Percentiles rank a stretch among this genome's conserved stretches.
Evolutionary conservation across 1,139 yeast species (phyloP).

Genomic region (Zygosaccharomyces sapae): DNA sequence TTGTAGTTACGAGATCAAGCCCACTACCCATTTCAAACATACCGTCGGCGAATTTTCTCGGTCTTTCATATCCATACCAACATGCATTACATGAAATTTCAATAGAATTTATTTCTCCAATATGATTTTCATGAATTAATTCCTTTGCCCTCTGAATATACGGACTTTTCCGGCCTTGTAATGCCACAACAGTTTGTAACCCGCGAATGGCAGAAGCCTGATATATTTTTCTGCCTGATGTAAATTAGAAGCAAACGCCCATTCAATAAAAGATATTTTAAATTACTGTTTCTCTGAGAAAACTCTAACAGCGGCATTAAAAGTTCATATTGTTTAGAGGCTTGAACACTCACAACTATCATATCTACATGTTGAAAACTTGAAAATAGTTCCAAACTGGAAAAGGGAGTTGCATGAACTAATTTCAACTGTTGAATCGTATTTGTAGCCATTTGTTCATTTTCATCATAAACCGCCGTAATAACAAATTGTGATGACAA

Average conservation of each 20-base stretch:
- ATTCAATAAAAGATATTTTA: constrained; percentile 29
- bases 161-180: constrained; percentile 32
- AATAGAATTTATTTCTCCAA: constrained; percentile 30
- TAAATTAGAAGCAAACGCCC: constrained; percentile 26
- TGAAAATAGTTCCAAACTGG: constrained; percentile 24
- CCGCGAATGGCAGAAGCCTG: constrained; percentile 24
- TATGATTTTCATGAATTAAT: constrained; percentile 26
- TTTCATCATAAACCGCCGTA: constrained; percentile 25
- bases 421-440: constrained; percentile 26
- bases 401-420: constrained; percentile 26
- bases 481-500: constrained; percentile 30
- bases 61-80: constrained; percentile 32
- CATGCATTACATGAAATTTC: constrained; percentile 32
- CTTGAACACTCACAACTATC: constrained; percentile 26
- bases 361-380: constrained; percentile 25
- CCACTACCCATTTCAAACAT: constrained; percentile 29
- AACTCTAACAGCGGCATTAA: constrained; percentile 22
- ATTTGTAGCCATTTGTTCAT: constrained; percentile 18
- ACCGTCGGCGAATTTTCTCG: constrained; percentile 25
- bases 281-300: constrained; percentile 21
- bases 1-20: constrained; percentile 26
- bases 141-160: constrained; percentile 31
- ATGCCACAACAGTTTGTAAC: constrained; percentile 27
- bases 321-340: constrained; percentile 19
- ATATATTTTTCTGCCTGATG: constrained; percentile 27